Evolutionary conservation across 2,329 filamentous ascomycete species (phyloP), one percentile per base, ranked within the genome.

Genomic region (Exutisphaerella laricina): DNA sequence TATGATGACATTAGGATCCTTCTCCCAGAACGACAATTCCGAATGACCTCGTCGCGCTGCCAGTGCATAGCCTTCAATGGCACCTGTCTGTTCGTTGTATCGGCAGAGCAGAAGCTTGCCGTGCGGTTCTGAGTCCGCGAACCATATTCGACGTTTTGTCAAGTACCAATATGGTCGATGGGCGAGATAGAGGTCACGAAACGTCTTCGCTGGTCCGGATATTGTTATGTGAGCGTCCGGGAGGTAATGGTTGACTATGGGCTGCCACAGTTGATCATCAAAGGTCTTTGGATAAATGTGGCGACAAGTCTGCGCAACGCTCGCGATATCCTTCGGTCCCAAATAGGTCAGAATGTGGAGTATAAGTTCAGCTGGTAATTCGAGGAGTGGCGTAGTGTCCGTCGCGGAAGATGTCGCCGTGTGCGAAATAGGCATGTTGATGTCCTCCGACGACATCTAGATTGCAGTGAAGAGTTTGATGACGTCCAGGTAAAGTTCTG

Each of bases 161-260:
- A 96, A 71, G 58, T 94, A 95, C 89, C 89, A 96, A 56, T 82
- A 79, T 0, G 84, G 82, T 50, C 92, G 77, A 60, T 92, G 85
- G 14, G 80, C 74, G 30, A 75, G 69, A 61, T 85, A 95, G 2
- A 95, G 75, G 18, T 84, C 74, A 44, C 78, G 78, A 65, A 82
- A 95, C 17, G 73, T 80, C 2, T 67, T 54, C 56, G 75, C 81
- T 5, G 82, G 81, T 5, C 71, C 73, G 0, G 81, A 71, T 1
- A 65, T 65, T 1, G 66, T 64, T 20, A 88, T 66, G 17, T 17
- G 9, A 13, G 63, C 56, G 23, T 75, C 66, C 0, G 83, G 82
- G 0, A 92, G 68, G 49, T 86, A 80, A 4, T 73, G 65, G 57
- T 88, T 80, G 9, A 95, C 77, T 13, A 84, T 71, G 1, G 70